Base-by-base conservation (phyloP, 2,329 filamentous ascomycete genomes). In the Arthrobotrys conoides region DNA sequence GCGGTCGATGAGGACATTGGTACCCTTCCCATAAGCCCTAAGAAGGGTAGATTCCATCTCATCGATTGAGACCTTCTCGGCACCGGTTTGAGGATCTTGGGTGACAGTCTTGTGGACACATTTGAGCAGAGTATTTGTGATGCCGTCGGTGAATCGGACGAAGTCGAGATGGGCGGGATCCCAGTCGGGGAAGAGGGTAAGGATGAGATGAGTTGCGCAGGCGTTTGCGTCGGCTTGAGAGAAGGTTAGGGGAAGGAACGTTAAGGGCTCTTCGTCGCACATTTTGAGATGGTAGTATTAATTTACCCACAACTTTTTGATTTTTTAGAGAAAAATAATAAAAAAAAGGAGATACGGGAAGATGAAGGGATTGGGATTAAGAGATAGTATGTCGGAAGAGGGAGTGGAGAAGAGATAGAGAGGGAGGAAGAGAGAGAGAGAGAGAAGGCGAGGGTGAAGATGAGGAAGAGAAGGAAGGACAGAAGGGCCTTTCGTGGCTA, bases 1-100 rank as follows among this genome's bases (percentile, higher is more conserved):
- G 81, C 96, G 92, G 86, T 99, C 96, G 85, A 99, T 99, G 82
- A 99, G 89, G 69, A 98, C 89, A 83, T 97, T 94, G 81, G 96
- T 98, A 80, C 94, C 93, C 84, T 96, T 91, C 82, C 96, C 96
- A 85, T 97, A 99, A 80, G 96, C 96, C 82, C 96, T 90, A 83
- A 99, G 89, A 80, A 99, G 88, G 81, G 98, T 90, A 38, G 96
- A 92, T 81, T 97, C 93, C 79, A 89, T 88, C 85, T 98, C 94
- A 48, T 81, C 80, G 53, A 81, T 79, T 10, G 51, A 59, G 67
- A 68, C 71, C 84, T 85, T 82, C 85, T 84, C 81, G 86, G 65
- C 27, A n/a, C 73, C 73, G n/a, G 59, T 71, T 30, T n/a, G 14
- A 3, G 44, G 59, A 27, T 76, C 72, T 57, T n/a, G 30, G 59